These are phyloP conservation scores for Chalciporus sphaerocephalus DNA, from an alignment of 768 basidiomycete species.

Conservation along the genomic window DNA sequence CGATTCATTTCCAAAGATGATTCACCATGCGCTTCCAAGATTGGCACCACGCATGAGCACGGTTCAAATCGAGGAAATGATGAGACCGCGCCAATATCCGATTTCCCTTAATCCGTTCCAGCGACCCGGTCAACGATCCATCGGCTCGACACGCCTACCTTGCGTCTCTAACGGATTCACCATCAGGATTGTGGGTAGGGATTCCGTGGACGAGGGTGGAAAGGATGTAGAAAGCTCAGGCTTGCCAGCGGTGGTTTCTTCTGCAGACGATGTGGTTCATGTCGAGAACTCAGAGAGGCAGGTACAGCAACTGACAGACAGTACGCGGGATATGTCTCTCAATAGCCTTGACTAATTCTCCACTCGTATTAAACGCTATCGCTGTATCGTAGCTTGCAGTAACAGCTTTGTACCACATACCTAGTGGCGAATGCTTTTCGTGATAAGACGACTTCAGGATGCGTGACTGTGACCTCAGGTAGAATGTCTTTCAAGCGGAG, in stretches of 20 bases:
- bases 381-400: not conserved
- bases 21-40: constrained; percentile 23
- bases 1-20: constrained; percentile 29
- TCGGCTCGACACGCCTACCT: constrained; percentile 25
- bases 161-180: constrained; percentile 33
- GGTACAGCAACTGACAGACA: constrained; percentile 13
- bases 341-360: constrained; percentile 26
- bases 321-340: constrained; percentile 18
- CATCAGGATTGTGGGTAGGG: constrained; percentile 23
- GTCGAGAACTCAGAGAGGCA: not conserved
- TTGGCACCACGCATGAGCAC: constrained; percentile 23
- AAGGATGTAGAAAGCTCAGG: not conserved
- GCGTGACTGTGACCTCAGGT: constrained; percentile 16
- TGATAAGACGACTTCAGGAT: too few species aligned
- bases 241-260: not conserved
- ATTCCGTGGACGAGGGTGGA: constrained; percentile 2
- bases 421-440: too few species aligned
- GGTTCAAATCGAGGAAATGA: constrained; percentile 20
- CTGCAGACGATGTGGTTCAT: not conserved
- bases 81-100: constrained; percentile 25
- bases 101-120: constrained; percentile 34
- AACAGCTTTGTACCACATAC: too few species aligned
- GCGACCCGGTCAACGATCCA: constrained; percentile 29
- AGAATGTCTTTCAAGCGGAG: constrained; percentile 79
- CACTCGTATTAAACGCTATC: not conserved